Percentiles rank a stretch among this genome's conserved stretches.
These are phyloP conservation scores for Musa itinerans DNA, from an alignment of 176 grass and related monocot species.

Conservation along the genomic window DNA sequence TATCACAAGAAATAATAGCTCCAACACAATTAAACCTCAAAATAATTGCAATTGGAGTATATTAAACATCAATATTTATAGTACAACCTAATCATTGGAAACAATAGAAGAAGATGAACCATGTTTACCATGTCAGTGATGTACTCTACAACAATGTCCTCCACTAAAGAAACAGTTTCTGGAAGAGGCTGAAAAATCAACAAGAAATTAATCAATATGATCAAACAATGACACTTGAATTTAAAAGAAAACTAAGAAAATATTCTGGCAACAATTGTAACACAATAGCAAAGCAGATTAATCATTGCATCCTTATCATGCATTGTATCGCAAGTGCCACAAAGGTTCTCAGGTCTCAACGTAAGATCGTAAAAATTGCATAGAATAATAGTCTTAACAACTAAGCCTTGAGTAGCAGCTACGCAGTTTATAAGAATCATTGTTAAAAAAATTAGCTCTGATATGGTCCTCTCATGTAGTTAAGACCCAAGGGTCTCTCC, in stretches of 20 bases:
- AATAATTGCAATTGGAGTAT: not conserved
- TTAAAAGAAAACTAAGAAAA: not conserved
- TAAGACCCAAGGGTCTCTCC: not conserved
- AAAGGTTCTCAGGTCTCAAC: no score
- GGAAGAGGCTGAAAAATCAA: slow-evolving; percentile 78
- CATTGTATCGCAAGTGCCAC: no score
- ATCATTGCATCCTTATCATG: not conserved
- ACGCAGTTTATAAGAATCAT: no score
- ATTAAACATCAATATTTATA: no score
- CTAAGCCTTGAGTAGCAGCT: no score
- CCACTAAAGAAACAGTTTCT: slow-evolving; percentile 80
- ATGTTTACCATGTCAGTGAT: slow-evolving; percentile 67
- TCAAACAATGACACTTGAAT: not conserved
- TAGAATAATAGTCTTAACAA: no score
- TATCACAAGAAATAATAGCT: not conserved
- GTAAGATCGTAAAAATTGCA: no score
- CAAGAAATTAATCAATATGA: not conserved
- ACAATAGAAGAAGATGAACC: not conserved
- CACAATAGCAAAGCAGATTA: not conserved
- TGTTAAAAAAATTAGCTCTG: not conserved
- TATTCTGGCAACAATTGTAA: no score
- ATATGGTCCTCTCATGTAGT: not conserved
- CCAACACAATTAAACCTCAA: not conserved
- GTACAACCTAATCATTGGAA: not conserved
- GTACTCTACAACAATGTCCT: slow-evolving; percentile 3